phyloP scores from a whole-genome alignment of 208 protist genomes.

The Jaenimonas drosophilae region DNA sequence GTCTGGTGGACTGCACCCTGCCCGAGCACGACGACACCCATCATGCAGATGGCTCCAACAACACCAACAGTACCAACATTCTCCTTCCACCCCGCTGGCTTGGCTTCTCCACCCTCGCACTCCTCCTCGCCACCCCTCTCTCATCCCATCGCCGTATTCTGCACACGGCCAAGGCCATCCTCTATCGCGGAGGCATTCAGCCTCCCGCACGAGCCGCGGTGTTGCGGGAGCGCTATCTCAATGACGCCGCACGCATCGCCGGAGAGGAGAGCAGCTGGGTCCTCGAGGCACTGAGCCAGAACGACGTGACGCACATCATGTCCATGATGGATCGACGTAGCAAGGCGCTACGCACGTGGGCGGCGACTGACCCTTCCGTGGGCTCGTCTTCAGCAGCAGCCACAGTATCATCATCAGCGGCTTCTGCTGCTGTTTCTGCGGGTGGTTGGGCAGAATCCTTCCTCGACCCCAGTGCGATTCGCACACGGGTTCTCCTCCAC shows the following conservation, averaged over 20 bases:
- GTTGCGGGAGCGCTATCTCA: conserved; percentile 40
- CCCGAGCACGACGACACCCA: no score
- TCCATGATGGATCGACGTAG: conserved; percentile 28
- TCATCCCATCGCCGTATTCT: conserved; percentile 46
- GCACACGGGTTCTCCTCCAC: conserved; percentile 45
- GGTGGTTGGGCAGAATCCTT: no score
- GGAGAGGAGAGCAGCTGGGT: conserved; percentile 44
- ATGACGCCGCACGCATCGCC: conserved; percentile 20
- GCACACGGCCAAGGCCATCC: no score
- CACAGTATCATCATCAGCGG: conserved; percentile 3
- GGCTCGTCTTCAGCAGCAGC: conserved; percentile 4
- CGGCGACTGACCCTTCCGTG: no score
- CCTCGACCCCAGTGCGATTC: no score
- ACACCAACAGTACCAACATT: no score
- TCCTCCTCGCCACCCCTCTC: conserved; percentile 64
- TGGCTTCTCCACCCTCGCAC: conserved; percentile 61
- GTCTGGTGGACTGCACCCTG: no score
- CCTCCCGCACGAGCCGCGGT: no score
- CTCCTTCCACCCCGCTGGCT: no score
- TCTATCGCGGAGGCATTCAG: no score
- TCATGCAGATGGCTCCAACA: no score
- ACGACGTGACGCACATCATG: conserved; percentile 48
- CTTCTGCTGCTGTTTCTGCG: no score
- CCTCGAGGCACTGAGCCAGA: conserved; percentile 41
- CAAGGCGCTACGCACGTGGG: neutral